Percentiles rank a stretch among this genome's conserved stretches.
Conservation (phyloP, 805 yeast species). For the Ogataea trehalophila region DNA sequence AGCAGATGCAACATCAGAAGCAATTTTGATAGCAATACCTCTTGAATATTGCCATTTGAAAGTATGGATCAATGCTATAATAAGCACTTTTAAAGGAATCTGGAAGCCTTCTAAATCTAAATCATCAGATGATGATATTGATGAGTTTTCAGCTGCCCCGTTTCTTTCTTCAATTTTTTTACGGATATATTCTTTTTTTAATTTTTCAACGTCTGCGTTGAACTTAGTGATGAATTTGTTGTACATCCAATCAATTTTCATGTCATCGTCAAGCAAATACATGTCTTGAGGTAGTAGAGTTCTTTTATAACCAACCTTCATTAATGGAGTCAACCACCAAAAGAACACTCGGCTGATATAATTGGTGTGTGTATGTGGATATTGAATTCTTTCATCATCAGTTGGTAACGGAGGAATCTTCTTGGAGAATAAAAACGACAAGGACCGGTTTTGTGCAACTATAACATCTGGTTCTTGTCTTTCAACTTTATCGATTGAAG, state of each 20-base stretch:
- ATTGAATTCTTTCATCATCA: slow-evolving; percentile 45
- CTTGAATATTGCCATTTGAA: slow-evolving; percentile 41
- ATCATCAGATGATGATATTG: slow-evolving; percentile 15
- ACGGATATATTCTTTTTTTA: slow-evolving; percentile 23
- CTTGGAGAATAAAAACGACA: slow-evolving; percentile 46
- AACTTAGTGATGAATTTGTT: slow-evolving; percentile 32
- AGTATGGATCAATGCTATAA: slow-evolving; percentile 43
- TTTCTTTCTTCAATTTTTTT: slow-evolving; percentile 27
- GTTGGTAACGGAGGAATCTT: slow-evolving; percentile 46
- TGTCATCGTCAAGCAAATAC: slow-evolving; percentile 39
- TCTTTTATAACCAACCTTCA: slow-evolving; percentile 66
- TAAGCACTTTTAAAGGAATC: slow-evolving; percentile 16
- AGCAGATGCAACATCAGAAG: slow-evolving; percentile 44
- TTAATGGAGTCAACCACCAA: slow-evolving; percentile 64
- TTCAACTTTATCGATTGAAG: slow-evolving; percentile 1
- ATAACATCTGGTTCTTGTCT: slow-evolving; percentile 3
- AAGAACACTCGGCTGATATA: slow-evolving; percentile 44
- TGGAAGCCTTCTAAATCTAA: slow-evolving; percentile 22
- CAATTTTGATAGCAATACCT: slow-evolving; percentile 36
- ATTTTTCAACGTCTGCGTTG: slow-evolving; percentile 27
- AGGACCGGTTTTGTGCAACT: slow-evolving; percentile 39
- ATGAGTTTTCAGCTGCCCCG: slow-evolving; percentile 16
- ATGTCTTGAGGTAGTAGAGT: slow-evolving; percentile 64
- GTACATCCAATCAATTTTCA: slow-evolving; percentile 39
- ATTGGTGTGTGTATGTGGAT: slow-evolving; percentile 43